Percentiles rank a stretch among this genome's conserved stretches.
These are phyloP conservation scores for Daldinia childiae DNA, from an alignment of 495 filamentous ascomycete species.

Conservation along the genomic window DNA sequence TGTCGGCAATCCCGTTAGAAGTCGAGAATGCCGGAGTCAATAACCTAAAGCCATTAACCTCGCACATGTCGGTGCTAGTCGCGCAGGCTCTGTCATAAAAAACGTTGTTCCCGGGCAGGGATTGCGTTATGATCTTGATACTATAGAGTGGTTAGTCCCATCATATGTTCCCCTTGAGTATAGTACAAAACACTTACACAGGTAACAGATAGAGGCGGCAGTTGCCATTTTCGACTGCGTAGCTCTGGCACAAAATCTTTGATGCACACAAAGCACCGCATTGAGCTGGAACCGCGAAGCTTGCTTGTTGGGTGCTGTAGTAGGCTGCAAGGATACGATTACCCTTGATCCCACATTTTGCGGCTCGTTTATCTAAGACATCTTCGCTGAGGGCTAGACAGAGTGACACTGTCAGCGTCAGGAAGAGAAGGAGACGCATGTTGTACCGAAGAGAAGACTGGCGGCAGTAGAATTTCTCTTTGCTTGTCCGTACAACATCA, in stretches of 20 bases:
- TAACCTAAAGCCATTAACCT: slow-evolving; percentile 18
- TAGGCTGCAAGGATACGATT: slow-evolving; percentile 15
- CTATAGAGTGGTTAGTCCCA: neutral
- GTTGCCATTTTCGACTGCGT: slow-evolving; percentile 17
- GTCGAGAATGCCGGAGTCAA: slow-evolving; percentile 5
- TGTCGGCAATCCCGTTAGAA: slow-evolving; percentile 15
- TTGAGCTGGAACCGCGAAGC: slow-evolving; percentile 20
- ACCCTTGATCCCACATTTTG: slow-evolving; percentile 13
- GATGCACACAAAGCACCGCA: slow-evolving; percentile 20
- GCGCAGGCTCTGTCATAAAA: slow-evolving; percentile 22
- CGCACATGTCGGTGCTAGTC: slow-evolving; percentile 15
- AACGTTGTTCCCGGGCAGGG: slow-evolving; percentile 3
- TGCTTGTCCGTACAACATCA: neutral
- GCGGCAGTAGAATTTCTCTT: neutral
- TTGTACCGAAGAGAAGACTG: slow-evolving; percentile 12
- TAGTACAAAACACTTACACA: slow-evolving; percentile 10
- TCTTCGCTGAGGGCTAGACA: slow-evolving; percentile 5
- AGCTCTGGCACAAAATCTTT: slow-evolving; percentile 15
- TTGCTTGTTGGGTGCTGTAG: slow-evolving; percentile 12
- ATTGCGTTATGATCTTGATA: slow-evolving; percentile 1
- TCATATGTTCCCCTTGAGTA: neutral
- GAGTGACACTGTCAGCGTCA: slow-evolving; percentile 20
- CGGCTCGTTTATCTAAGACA: slow-evolving; percentile 7
- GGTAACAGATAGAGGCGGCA: slow-evolving; percentile 20
- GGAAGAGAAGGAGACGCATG: slow-evolving; percentile 10